These are phyloP conservation scores for Macrophomina pseudophaseolina DNA, from an alignment of 2,329 filamentous ascomycete species.

Conservation along the genomic window DNA sequence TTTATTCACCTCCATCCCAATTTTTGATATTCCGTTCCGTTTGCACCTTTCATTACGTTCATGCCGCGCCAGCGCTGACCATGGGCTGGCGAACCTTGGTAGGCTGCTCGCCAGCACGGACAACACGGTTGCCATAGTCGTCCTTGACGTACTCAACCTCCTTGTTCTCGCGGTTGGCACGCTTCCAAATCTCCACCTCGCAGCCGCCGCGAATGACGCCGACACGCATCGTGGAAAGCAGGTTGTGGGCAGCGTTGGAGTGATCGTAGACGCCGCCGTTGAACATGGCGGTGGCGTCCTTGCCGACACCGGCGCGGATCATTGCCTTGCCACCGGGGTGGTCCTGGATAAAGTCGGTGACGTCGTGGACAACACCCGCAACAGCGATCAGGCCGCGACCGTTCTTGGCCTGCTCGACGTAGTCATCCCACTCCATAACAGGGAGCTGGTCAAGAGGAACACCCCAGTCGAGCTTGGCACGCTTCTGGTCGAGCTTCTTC, in stretches of 20 bases:
- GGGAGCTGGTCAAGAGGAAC: constrained; percentile 50
- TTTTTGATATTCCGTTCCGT: constrained; percentile 5
- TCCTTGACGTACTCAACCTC: constrained; percentile 81
- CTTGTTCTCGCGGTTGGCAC: constrained; percentile 60
- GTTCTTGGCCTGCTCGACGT: constrained; percentile 49
- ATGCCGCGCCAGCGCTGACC: constrained; percentile 83
- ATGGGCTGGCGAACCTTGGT: constrained; percentile 83
- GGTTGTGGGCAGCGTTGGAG: constrained; percentile 50
- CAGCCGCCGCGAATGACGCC: constrained; percentile 50
- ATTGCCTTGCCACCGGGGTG: constrained; percentile 51
- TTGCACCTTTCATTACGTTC: constrained; percentile 28
- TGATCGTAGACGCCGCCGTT: constrained; percentile 51
- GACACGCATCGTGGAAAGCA: constrained; percentile 50
- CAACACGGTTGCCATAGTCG: constrained; percentile 77
- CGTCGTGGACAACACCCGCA: constrained; percentile 50
- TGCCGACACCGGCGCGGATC: constrained; percentile 49
- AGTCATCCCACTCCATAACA: constrained; percentile 52
- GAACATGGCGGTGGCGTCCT: constrained; percentile 52
- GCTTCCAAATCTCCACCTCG: constrained; percentile 53
- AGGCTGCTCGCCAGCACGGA: constrained; percentile 83
- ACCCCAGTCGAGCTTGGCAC: constrained; percentile 50
- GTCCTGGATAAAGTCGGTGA: constrained; percentile 50
- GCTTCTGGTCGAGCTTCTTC: constrained; percentile 54
- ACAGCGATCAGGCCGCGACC: constrained; percentile 48
- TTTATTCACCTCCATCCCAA: constrained; percentile 4